Base-by-base conservation (phyloP, 2,329 filamentous ascomycete genomes). In the Claviceps pazoutovae region DNA sequence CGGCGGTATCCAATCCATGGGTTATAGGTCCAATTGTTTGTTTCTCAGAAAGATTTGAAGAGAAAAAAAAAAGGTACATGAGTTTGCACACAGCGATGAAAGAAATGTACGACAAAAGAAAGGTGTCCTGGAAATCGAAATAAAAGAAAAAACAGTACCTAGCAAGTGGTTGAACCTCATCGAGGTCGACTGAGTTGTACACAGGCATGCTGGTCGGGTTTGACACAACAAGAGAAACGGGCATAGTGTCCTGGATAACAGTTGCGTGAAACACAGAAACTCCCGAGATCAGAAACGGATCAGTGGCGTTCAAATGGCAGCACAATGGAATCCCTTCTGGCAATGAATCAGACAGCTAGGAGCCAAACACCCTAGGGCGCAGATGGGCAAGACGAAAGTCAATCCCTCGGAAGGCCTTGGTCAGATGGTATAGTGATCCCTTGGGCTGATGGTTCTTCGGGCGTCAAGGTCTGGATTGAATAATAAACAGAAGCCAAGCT, bases 61-160 rank as follows among this genome's bases (percentile, higher is more conserved):
- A 66, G 56, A 55, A 49, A 38, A 42, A 14, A 21, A 42, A 46
- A 50, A 2, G 21, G n/a, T 51, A 58, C 53, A 57, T 37, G 26
- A 51, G 50, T 51, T 42, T n/a, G 14, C 51, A 62, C 46, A 49
- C 34, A 48, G 53, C 51, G 9, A 57, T 54, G 48, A 41, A 7
- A 3, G 1, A 5, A 21, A 7, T 13, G 4, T 2, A 41, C 2
- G 7, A 45, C 13, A 62, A 66, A 51, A 66, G 61, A 70, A 59
- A 64, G 63, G 66, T 34, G 13, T 66, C 69, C 71, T 67, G 67
- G 69, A 65, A 66, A 60, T 59, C 64, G 45, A 54, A 65, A 61
- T 59, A 65, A 70, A 66, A 66, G 66, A 70, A 71, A 73, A 73
- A 73, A 71, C 74, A 78, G 70, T 81, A 81, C 78, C 78, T 81